Base-by-base conservation (phyloP, 2,329 filamentous ascomycete genomes). In the Ceratocystis destructans region DNA sequence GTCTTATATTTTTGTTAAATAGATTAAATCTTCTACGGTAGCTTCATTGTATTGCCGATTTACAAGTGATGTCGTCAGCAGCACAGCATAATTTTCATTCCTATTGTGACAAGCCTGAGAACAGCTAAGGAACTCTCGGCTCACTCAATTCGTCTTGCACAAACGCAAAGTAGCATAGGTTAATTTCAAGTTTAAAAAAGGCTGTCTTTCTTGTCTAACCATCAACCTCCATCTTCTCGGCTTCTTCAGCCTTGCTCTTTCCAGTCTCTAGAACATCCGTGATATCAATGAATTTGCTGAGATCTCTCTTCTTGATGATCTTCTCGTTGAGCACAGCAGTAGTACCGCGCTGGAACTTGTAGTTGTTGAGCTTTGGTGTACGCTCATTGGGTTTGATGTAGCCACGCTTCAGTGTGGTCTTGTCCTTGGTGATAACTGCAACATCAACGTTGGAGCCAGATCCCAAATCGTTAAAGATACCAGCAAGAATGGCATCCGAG, bases 401-500 rank as follows among this genome's bases (percentile, higher is more conserved):
- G 79, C 96, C 96, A 73, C 94, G 84, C 83, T 95, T 83, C 74
- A 99, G 78, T 33, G 89, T 94, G 33, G 94, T 96, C 86, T 96
- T 96, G 72, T 96, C 92, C 72, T 87, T 83, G 69, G 93, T 96
- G 75, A 99, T 99, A 72, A 99, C 84, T 70, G 91, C 93, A 44
- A 99, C 89, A 74, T 99, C 95, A 67, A 99, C 94, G 75, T 99
- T 99, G 75, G 90, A 96, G 72, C 94, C 94, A 2, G 91, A 96
- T 15, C 94, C 94, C 75, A 99, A 76, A 78, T 99, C 94, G 81
- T 99, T 99, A 81, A 94, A 99, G 78, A 99, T 96, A 86, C 94
- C 94, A 10, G 95, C 88, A 79, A 91, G 82, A 73, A 99, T 96
- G 61, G 93, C 93, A 71, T 96, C 87, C 66, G 88, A 83, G 74